These are phyloP conservation scores for Boletus coccyginus DNA, from an alignment of 768 basidiomycete species.

Conservation along the genomic window DNA sequence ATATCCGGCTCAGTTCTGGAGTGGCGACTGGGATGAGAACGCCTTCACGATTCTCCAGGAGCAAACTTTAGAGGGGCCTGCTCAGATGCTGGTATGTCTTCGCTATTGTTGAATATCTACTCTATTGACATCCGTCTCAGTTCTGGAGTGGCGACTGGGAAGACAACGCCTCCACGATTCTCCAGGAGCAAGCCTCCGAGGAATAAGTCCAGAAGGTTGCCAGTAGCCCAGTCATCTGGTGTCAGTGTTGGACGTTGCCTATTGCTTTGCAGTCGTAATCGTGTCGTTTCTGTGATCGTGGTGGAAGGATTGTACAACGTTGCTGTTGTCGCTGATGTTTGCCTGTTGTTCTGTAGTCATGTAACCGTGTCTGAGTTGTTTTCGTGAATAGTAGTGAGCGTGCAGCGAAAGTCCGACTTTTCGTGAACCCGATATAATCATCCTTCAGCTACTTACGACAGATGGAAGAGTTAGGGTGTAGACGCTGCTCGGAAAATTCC, in stretches of 20 bases:
- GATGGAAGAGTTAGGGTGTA: too few relatives aligned
- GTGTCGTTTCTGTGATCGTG: not conserved
- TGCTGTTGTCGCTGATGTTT: too few relatives aligned
- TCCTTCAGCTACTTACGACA: too few relatives aligned
- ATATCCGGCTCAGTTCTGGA: too few relatives aligned
- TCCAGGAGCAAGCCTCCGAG: not conserved
- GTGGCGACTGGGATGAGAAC: too few relatives aligned
- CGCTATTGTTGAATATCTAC: not conserved
- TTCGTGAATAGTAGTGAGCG: too few relatives aligned
- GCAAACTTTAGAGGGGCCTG: not conserved
- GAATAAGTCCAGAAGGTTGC: not conserved
- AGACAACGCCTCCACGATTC: not conserved
- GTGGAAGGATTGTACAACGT: not conserved
- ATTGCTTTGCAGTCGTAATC: not conserved
- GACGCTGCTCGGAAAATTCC: slow-evolving; percentile 8
- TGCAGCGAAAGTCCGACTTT: too few relatives aligned
- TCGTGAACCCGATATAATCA: too few relatives aligned
- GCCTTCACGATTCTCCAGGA: too few relatives aligned
- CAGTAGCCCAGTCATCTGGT: not conserved
- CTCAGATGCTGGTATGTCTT: not conserved
- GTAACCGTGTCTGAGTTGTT: too few relatives aligned
- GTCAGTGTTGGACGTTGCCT: not conserved
- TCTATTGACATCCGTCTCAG: not conserved
- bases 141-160: not conserved
- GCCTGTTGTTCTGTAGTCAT: too few relatives aligned